These are phyloP conservation scores for Fusarium begoniae DNA, from an alignment of 2,329 filamentous ascomycete genomes.

Conservation along the genomic window DNA sequence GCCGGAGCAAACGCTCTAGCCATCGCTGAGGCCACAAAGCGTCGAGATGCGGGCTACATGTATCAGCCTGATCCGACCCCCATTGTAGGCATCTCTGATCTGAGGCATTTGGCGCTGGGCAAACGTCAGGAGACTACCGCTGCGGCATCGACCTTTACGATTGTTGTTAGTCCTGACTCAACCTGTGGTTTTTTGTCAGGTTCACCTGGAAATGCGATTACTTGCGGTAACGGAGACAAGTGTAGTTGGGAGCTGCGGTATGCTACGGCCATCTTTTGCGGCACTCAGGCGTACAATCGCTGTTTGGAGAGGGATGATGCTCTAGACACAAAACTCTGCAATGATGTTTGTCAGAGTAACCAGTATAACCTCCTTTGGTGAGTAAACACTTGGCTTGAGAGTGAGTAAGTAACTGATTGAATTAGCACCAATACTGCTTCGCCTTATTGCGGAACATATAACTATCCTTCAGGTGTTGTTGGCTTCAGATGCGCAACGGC, in stretches of 20 bases:
- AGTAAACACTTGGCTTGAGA: background rate
- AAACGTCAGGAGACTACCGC: constrained; percentile 4
- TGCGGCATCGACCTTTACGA: background rate
- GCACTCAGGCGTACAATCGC: background rate
- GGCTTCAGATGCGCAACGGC: constrained; percentile 20
- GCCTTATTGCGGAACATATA: constrained; percentile 26
- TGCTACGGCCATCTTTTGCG: constrained; percentile 8
- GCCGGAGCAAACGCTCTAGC: constrained; percentile 1
- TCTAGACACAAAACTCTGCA: background rate
- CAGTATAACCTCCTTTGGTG: constrained; percentile 26
- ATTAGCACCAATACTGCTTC: constrained; percentile 11
- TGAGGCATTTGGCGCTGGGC: constrained; percentile 4
- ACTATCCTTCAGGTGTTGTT: constrained; percentile 4
- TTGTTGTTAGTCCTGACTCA: constrained; percentile 12
- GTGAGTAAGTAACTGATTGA: background rate
- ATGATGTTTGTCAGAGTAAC: constrained; percentile 30
- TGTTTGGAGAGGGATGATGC: background rate
- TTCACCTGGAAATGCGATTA: constrained; percentile 26
- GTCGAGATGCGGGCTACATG: constrained; percentile 5
- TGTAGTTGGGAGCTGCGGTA: constrained; percentile 18
- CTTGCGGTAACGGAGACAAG: constrained; percentile 1
- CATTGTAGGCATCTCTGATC: background rate
- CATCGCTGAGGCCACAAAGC: constrained; percentile 10
- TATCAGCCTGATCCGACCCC: constrained; percentile 9
- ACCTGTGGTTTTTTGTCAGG: constrained; percentile 28